phyloP scores from a whole-genome alignment of 306 rosid genomes.

The Lotus japonicus region DNA sequence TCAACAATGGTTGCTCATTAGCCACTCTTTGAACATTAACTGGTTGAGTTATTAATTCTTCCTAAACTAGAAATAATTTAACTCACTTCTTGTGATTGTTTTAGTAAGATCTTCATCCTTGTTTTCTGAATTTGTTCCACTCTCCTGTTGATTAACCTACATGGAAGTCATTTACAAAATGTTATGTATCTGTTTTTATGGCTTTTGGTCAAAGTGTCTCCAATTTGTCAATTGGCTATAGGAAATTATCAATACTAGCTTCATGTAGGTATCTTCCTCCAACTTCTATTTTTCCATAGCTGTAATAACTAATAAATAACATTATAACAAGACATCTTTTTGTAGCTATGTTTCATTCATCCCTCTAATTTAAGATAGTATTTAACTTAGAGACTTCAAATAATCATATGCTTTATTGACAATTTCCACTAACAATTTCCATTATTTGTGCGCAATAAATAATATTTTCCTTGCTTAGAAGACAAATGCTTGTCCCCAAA shows the following conservation, averaged over 20 bases:
- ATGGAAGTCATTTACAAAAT: neutral
- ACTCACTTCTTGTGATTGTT: neutral
- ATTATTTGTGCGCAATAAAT: neutral
- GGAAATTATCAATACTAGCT: neutral
- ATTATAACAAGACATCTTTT: no score
- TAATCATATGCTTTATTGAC: neutral
- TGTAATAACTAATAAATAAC: neutral
- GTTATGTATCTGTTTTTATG: neutral
- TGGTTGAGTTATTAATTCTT: constrained; percentile 18
- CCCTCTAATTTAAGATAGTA: no score
- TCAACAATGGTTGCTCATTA: constrained; percentile 15
- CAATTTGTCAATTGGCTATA: neutral
- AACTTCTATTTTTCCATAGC: neutral
- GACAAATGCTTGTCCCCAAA: neutral
- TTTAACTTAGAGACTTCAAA: no score
- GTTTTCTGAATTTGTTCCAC: neutral
- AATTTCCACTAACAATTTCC: no score
- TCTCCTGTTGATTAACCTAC: neutral
- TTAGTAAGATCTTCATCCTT: neutral
- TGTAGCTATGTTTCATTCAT: no score
- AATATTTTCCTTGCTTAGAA: neutral
- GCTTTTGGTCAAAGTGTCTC: neutral
- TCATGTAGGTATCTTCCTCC: neutral
- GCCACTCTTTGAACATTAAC: constrained; percentile 10
- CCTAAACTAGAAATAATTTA: neutral